Base-by-base conservation (phyloP, 441 rosid species). In the Populus hybrid region DNA sequence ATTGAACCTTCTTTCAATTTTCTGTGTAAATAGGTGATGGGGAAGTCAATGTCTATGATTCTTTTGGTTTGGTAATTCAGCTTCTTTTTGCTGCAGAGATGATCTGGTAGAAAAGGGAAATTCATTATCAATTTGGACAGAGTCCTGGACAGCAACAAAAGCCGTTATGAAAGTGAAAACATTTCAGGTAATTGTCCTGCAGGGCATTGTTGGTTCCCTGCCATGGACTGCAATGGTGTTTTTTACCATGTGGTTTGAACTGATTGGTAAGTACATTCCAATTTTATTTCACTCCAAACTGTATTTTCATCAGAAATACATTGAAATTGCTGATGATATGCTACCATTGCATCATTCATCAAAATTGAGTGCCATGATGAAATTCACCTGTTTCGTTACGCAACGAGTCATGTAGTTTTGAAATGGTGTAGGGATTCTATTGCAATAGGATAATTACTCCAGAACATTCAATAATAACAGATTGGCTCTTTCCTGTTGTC, bases 171-270 rank as follows among this genome's bases (percentile, higher is more conserved):
- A 85, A 83, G 92, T 95, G 65, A 83, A 83, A 70, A 95, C 99
- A 20, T 95, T 95, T 83, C 99, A 94, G 82, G 77, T 94, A 70
- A 95, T 94, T 68, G 97, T 94, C 74, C 67, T 91, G 86, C 98
- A 95, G 83, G 99, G 99, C 12, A 82, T 94, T 66, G 85, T 95
- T 28, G 99, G 99, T 73, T 89, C 95, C 14, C 81, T 94, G 21
- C 97, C 99, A 8, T 95, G 99, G 98, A 95, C 99, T 4, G 99
- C 99, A 9, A 92, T 94, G 98, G 98, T 95, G 36, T 95, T 95
- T 86, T 90, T 94, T 75, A 89, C 99, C 5, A 90, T 95, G 97
- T 95, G 98, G 99, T 94, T 95, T 79, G 97, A 95, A 81, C 89
- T 95, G 72, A 94, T 95, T 18, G 98, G 99, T 90, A 75, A 88